These are phyloP conservation scores for Besnoitia besnoiti DNA, from an alignment of 169 alveolate genomes.

Conservation along the genomic window DNA sequence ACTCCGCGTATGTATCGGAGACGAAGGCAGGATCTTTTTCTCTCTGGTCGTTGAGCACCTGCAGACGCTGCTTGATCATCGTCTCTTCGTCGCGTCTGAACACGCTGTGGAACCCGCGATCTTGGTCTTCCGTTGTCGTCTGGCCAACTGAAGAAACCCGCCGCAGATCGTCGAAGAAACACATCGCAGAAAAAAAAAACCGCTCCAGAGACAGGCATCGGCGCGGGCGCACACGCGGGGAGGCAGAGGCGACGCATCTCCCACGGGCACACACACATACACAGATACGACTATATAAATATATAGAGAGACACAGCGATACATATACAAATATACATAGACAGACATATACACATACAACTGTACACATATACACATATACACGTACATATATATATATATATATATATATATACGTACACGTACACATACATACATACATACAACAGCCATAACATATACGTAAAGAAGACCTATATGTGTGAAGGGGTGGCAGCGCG, in stretches of 20 bases:
- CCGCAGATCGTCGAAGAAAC: neutral
- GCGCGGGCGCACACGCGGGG: neutral
- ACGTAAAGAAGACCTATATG: too few species aligned
- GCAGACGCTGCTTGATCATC: slow-evolving; percentile 3
- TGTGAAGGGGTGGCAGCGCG: too few species aligned
- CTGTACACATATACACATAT: neutral
- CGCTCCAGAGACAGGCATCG: neutral
- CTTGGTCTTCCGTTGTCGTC: slow-evolving; percentile 48
- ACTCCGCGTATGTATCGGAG: slow-evolving; percentile 48
- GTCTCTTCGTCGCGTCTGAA: slow-evolving; percentile 41
- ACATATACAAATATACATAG: neutral
- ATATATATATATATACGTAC: neutral
- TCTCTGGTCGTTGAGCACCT: slow-evolving; percentile 30
- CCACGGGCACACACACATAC: neutral
- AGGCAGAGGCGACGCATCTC: neutral
- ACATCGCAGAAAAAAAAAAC: neutral
- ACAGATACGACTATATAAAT: neutral
- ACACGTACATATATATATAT: neutral
- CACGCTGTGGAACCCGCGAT: slow-evolving; percentile 28
- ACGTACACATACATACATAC: neutral
- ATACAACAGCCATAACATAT: too few species aligned
- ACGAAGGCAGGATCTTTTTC: slow-evolving; percentile 52
- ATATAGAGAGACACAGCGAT: neutral
- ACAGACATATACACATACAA: neutral
- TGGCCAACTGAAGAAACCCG: neutral